Conservation (phyloP, 1,284 basidiomycete species). For the Sporisorium reilianum region DNA sequence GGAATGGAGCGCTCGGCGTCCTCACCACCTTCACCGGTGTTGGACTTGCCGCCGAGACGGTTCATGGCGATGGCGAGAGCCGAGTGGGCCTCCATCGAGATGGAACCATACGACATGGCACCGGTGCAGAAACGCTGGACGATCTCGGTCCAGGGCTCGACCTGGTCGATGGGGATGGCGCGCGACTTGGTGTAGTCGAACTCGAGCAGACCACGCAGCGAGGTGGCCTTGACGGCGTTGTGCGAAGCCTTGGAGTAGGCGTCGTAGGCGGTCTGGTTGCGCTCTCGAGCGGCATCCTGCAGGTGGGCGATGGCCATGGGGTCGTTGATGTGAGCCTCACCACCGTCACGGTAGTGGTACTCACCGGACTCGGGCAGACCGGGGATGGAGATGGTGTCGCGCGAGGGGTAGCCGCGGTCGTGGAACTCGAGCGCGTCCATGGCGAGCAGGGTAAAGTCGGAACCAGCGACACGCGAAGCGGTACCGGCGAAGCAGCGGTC, state of each 20-base stretch:
- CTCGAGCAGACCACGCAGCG: conserved; percentile 65
- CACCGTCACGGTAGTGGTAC: conserved; percentile 67
- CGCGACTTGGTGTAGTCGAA: conserved; percentile 62
- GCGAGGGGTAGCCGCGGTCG: conserved; percentile 64
- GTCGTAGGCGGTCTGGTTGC: conserved; percentile 65
- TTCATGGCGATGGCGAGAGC: conserved; percentile 67
- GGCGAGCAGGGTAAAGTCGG: conserved; percentile 62
- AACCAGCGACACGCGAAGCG: conserved; percentile 63
- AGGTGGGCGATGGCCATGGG: conserved; percentile 65
- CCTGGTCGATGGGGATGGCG: conserved; percentile 66
- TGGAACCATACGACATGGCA: conserved; percentile 68
- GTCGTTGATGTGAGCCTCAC: conserved; percentile 67
- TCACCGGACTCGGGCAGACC: conserved; percentile 66
- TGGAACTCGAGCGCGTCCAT: conserved; percentile 67
- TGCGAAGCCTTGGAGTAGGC: conserved; percentile 64
- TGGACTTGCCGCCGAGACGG: conserved; percentile 67
- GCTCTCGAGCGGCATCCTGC: conserved; percentile 64
- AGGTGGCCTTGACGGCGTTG: conserved; percentile 61
- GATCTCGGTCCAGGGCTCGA: conserved; percentile 69
- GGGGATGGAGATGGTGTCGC: conserved; percentile 56
- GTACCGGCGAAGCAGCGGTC: conserved; percentile 67
- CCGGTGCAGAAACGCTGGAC: conserved; percentile 68
- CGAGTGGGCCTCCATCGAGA: conserved; percentile 67
- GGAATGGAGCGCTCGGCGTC: conserved; percentile 67
- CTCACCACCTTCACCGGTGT: conserved; percentile 68